phyloP scores from a whole-genome alignment of 441 rosid genomes.

The Erodium chrysanthum region DNA sequence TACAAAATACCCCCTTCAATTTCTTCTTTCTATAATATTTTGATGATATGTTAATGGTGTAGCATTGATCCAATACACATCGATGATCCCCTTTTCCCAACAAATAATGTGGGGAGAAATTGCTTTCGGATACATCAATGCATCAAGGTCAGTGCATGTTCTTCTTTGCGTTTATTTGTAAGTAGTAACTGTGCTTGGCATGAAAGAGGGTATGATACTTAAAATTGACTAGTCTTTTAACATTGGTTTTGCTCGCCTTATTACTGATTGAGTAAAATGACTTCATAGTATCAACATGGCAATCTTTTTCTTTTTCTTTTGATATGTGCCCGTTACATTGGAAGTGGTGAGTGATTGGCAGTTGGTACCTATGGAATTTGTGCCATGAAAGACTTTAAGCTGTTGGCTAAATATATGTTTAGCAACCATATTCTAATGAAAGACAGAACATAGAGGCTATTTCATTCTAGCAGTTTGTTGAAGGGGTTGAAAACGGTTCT shows the following conservation, averaged over 20 bases:
- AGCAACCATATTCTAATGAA: not conserved
- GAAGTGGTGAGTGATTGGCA: not conserved
- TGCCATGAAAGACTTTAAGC: not conserved
- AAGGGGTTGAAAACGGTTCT: not conserved
- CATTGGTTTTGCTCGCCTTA: not conserved
- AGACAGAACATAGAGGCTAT: not conserved
- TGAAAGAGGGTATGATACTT: not conserved
- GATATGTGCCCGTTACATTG: not conserved
- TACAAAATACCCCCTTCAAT: conserved; percentile 16
- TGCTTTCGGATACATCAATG: conserved; percentile 99
- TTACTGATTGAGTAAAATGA: not conserved
- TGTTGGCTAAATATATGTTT: not conserved
- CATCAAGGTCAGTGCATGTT: conserved; percentile 56
- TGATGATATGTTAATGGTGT: conserved; percentile 25
- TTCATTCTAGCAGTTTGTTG: not conserved
- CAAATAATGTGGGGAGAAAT: conserved; percentile 94
- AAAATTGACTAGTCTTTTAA: not conserved
- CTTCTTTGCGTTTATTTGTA: conserved; percentile 16
- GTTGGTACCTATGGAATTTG: not conserved
- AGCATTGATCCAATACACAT: conserved; percentile 97
- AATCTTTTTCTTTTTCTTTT: not conserved
- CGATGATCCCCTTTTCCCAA: conserved; percentile 91
- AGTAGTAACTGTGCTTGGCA: conserved; percentile 12
- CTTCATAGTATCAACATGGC: not conserved
- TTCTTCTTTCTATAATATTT: conserved; percentile 14